These are phyloP conservation scores for Nemania sp. DNA, from an alignment of 2,329 filamentous ascomycete genomes.

Conservation along the genomic window DNA sequence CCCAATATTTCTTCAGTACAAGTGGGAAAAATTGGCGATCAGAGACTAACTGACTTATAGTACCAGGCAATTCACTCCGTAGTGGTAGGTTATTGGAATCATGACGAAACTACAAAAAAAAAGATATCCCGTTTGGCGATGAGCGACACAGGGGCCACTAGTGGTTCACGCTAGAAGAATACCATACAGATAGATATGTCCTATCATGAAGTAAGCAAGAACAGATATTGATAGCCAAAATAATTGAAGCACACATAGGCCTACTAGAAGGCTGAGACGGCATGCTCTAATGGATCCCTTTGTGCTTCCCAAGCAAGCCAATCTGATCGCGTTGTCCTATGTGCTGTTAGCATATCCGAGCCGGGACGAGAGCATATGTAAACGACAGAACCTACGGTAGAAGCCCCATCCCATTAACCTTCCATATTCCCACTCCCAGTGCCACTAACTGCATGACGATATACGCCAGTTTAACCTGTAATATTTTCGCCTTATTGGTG, in stretches of 20 bases:
- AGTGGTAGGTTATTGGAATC: not conserved
- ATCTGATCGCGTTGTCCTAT: constrained; percentile 91
- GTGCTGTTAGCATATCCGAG: constrained; percentile 46
- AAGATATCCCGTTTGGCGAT: not conserved
- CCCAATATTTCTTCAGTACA: not conserved
- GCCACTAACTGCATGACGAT: constrained; percentile 87
- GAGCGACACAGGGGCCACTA: constrained; percentile 39
- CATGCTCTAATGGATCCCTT: constrained; percentile 74
- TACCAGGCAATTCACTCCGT: constrained; percentile 38
- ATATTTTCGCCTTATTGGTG: constrained; percentile 76
- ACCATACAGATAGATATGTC: not conserved
- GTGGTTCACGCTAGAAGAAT: constrained; percentile 33
- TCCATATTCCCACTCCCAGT: constrained; percentile 90
- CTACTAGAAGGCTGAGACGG: constrained; percentile 69
- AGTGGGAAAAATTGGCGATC: not conserved
- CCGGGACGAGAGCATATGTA: not conserved
- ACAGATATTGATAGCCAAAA: constrained; percentile 5
- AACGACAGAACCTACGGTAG: constrained; percentile 75
- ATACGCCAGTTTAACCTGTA: constrained; percentile 89
- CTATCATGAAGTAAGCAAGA: constrained; percentile 4
- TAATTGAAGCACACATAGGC: not conserved
- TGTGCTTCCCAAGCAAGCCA: constrained; percentile 96
- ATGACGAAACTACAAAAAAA: not conserved
- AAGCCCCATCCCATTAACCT: constrained; percentile 95
- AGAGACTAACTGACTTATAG: constrained; percentile 10